Base-by-base conservation (phyloP, 305 asterid species). In the Nicotiana rustica region DNA sequence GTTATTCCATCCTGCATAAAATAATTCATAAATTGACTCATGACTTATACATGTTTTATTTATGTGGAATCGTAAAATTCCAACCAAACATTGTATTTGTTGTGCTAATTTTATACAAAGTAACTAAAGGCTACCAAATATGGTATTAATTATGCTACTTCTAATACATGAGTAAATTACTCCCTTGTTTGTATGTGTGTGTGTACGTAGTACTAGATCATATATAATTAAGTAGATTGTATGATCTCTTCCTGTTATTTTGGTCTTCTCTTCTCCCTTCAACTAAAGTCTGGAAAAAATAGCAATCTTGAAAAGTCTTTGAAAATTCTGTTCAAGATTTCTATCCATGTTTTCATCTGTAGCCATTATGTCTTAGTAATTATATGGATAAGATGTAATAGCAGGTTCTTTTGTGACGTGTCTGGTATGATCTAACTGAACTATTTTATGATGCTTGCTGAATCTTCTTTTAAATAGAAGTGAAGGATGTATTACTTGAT, bases 261-360 rank as follows among this genome's bases (percentile, higher is more conserved):
- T 75, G 47, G 17, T 60, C 79, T 7, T 64, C 55, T 38, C 47
- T 47, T 71, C 49, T 35, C 47, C 47, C 61, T 75, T 29, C 80
- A 29, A 15, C 65, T 25, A 49, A 25, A 29, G 29, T 6, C 15
- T 0, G 64, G 44, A 3, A 73, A 21, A 31, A 73, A 14, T 25
- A 75, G 65, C 47, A 8, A 29, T 75, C 15, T 75, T 75, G 65
- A 8, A 15, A 52, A 47, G 44, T 52, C 29, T 52, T 52, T 52
- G 65, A 8, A 29, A 75, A 71, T 14, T 52, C 29, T 52, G 65
- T 8, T 52, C 65, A 29, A 29, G 70, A 29, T 29, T 65, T 65
- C 31, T 29, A 29, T 25, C 44, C 6, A 65, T 29, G 4, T 13
- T 65, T 13, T 29, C 38, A 13, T 65, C 41, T 29, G 67, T 65